Percentiles rank a stretch among this genome's conserved stretches.
These are phyloP conservation scores for Fusarium circinatum DNA, from an alignment of 2,329 filamentous ascomycete genomes.

Conservation along the genomic window DNA sequence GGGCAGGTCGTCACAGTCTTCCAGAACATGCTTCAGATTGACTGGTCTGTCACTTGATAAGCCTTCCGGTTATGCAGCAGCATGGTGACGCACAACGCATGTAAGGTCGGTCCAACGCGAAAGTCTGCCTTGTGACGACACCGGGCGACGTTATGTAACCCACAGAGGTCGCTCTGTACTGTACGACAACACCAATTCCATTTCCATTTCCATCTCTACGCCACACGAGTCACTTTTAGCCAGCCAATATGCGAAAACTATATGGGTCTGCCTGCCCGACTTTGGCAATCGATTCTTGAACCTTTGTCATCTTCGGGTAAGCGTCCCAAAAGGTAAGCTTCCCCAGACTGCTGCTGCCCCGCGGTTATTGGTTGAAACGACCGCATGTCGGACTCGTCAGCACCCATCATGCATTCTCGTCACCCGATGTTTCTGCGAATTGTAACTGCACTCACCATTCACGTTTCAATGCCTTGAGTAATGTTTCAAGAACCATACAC, in stretches of 20 bases:
- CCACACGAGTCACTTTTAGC: slow-evolving; percentile 10
- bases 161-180: background rate
- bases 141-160: background rate
- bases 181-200: slow-evolving; percentile 3
- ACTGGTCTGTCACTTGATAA: background rate
- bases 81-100: background rate
- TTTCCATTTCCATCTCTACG: slow-evolving; percentile 11
- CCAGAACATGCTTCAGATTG: background rate
- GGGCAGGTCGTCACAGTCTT: background rate
- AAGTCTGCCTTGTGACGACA: background rate
- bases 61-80: background rate
- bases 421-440: background rate
- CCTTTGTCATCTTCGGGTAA: slow-evolving; percentile 28
- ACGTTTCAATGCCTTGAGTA: background rate
- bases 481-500: background rate
- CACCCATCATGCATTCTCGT: slow-evolving; percentile 3
- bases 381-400: slow-evolving; percentile 30
- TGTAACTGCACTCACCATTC: background rate
- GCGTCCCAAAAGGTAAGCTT: slow-evolving; percentile 14
- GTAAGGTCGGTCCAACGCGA: background rate
- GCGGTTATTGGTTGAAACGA: slow-evolving; percentile 8
- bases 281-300: background rate
- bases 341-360: slow-evolving; percentile 6
- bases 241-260: slow-evolving; percentile 4
- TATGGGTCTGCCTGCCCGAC: slow-evolving; percentile 1